phyloP scores from a whole-genome alignment of 177 flowering plant genomes.

The Vitis hybrid region DNA sequence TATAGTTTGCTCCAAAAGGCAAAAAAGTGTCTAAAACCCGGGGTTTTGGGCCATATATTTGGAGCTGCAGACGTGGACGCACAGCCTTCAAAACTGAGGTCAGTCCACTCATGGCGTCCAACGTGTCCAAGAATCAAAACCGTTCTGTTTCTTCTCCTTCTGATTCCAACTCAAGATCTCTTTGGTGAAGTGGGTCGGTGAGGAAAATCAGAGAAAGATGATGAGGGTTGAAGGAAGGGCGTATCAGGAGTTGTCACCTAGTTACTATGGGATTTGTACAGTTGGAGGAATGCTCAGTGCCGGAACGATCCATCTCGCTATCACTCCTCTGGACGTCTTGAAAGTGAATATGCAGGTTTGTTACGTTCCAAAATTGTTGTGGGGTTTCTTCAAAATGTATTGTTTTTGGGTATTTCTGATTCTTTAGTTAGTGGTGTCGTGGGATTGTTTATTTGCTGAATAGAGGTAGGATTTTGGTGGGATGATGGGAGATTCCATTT shows the following conservation, averaged over 20 bases:
- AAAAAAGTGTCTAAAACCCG: neutral
- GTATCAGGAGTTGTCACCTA: conserved; percentile 29
- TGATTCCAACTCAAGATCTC: too few relatives aligned
- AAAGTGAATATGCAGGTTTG: conserved; percentile 49
- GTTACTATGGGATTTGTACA: conserved; percentile 38
- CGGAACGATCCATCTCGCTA: conserved; percentile 41
- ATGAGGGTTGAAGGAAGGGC: conserved; percentile 17
- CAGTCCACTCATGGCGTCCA: conserved; percentile 7
- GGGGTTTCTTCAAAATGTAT: neutral
- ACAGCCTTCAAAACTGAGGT: conserved; percentile 3
- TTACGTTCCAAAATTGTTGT: too few relatives aligned
- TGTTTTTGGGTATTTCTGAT: neutral
- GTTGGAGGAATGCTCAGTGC: conserved; percentile 49
- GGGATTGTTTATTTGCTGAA: neutral
- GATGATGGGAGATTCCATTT: too few relatives aligned
- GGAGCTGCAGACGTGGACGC: conserved; percentile 23
- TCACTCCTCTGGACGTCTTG: conserved; percentile 44
- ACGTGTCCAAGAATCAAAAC: neutral
- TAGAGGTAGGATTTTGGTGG: too few relatives aligned
- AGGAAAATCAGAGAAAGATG: conserved; percentile 1
- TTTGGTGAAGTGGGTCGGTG: neutral
- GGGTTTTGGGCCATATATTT: conserved; percentile 18
- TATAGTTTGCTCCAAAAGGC: too few relatives aligned
- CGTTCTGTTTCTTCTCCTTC: neutral
- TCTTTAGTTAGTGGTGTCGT: neutral